phyloP scores from a whole-genome alignment of 352 stramenopile genomes.

The Pythium rhizo-oryzae region DNA sequence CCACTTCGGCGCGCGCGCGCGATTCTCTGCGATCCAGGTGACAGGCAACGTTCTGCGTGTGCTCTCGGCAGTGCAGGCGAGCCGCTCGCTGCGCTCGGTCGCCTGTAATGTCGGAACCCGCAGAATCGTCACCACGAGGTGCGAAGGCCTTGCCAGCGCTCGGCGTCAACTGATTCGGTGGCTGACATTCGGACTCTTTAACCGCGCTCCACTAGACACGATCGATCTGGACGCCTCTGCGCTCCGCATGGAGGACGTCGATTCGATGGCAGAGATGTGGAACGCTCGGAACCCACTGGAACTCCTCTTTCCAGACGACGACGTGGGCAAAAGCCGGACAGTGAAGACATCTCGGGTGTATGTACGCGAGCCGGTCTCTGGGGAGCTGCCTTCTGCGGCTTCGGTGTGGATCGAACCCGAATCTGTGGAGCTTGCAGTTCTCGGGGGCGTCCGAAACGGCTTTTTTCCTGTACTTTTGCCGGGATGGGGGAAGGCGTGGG shows the following conservation, averaged over 20 bases:
- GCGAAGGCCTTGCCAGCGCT: neutral
- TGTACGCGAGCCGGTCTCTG: neutral
- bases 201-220: neutral
- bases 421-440: neutral
- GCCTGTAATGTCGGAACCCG: neutral
- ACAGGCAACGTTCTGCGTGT: neutral
- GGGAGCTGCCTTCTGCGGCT: too few relatives aligned
- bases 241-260: neutral
- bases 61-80: neutral
- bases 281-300: neutral
- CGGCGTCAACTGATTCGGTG: neutral
- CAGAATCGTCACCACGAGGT: neutral
- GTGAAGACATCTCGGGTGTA: neutral
- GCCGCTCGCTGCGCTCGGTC: neutral
- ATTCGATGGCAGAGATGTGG: neutral
- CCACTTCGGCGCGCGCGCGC: neutral
- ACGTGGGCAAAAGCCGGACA: neutral
- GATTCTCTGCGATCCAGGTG: neutral
- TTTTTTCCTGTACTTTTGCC: neutral
- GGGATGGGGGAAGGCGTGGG: neutral
- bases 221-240: neutral
- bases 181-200: neutral
- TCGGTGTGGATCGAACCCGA: neutral
- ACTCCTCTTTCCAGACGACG: neutral
- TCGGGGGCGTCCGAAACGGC: neutral